Conservation (phyloP, 2,329 filamentous ascomycete species). For the Pseudopithomyces chartarum region DNA sequence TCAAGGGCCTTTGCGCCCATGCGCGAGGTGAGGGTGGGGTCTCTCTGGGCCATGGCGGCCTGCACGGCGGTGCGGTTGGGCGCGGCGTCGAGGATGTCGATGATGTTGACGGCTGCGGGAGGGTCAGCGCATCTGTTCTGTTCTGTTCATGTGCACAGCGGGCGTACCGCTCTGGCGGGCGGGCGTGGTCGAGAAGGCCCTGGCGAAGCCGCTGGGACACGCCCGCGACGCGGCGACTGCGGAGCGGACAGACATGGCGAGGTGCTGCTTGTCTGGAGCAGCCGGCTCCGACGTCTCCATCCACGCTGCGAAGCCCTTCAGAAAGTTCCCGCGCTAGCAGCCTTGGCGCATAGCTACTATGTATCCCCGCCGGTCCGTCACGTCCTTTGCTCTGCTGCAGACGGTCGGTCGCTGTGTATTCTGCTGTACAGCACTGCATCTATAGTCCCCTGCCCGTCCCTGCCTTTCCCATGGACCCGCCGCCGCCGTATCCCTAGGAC, state of each 20-base stretch:
- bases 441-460: background rate
- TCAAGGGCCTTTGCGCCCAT: conserved; percentile 23
- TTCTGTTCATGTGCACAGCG: too few relatives aligned
- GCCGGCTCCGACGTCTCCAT: too few relatives aligned
- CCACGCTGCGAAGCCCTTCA: too few relatives aligned
- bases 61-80: conserved; percentile 12
- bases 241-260: conserved; percentile 12
- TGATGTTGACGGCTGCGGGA: conserved; percentile 10
- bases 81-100: conserved; percentile 25
- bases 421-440: too few relatives aligned
- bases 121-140: background rate
- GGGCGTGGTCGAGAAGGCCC: conserved; percentile 32
- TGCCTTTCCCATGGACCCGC: background rate
- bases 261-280: too few relatives aligned
- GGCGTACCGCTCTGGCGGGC: conserved; percentile 22
- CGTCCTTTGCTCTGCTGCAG: background rate
- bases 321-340: conserved; percentile 12
- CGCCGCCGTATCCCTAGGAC: background rate
- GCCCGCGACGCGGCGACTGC: conserved; percentile 10
- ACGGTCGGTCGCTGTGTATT: background rate
- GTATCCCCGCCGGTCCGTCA: conserved; percentile 12
- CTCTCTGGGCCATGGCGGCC: background rate
- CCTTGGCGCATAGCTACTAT: conserved; percentile 26
- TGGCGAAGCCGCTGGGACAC: conserved; percentile 30
- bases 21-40: conserved; percentile 9